phyloP scores from a whole-genome alignment of 148 eudicot species.

The Nyssa sinensis region DNA sequence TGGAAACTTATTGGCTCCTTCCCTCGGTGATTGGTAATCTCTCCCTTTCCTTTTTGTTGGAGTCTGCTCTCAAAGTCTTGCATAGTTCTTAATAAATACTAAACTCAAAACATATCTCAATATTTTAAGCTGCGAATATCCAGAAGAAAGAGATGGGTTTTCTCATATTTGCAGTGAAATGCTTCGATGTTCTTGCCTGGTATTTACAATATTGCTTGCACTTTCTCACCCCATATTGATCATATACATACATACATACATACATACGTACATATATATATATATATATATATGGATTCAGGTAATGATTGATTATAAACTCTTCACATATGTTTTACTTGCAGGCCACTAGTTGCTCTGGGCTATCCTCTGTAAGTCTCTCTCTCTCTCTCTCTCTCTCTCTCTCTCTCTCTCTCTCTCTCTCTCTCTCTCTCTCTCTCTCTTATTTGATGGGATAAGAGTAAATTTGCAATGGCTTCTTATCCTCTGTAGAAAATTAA shows the following conservation, averaged over 20 bases:
- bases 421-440: no score
- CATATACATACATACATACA: no score
- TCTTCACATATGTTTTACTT: not conserved
- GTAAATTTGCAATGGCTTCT: not conserved
- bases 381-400: conserved; percentile 4
- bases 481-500: not conserved
- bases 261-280: no score
- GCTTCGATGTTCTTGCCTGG: not conserved
- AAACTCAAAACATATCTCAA: no score
- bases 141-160: not conserved
- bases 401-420: no score
- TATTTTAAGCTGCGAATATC: not conserved
- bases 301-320: not conserved
- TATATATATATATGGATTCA: not conserved
- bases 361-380: conserved; percentile 32
- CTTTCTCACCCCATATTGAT: not conserved
- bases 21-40: no score
- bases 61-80: no score
- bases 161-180: not conserved
- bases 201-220: not conserved
- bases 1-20: no score
- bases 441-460: not conserved
- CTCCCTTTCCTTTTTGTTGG: no score
- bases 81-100: no score
- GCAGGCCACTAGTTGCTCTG: conserved; percentile 29